phyloP scores from a whole-genome alignment of 2,329 filamentous ascomycete genomes.

The Claviceps pusilla region DNA sequence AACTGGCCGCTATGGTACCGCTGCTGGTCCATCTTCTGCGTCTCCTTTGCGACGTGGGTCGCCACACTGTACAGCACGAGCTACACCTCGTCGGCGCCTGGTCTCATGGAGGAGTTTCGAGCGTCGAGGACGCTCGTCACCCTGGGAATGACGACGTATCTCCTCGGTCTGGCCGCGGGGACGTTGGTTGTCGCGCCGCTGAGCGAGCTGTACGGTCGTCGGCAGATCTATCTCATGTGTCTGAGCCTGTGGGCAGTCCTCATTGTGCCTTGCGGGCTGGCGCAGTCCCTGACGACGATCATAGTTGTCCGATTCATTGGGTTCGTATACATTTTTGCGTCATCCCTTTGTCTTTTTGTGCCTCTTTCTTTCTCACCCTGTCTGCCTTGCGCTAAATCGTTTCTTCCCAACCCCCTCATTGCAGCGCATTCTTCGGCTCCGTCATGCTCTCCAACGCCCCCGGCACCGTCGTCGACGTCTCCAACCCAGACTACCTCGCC shows the following conservation, averaged over 20 bases:
- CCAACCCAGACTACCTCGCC: slow-evolving; percentile 63
- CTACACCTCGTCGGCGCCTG: slow-evolving; percentile 58
- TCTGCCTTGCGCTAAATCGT: background rate
- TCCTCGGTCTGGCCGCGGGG: slow-evolving; percentile 58
- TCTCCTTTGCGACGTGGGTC: slow-evolving; percentile 32
- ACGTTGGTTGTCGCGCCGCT: slow-evolving; percentile 60
- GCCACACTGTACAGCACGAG: slow-evolving; percentile 62
- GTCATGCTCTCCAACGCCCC: slow-evolving; percentile 75
- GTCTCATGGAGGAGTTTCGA: slow-evolving; percentile 53
- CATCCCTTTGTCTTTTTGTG: background rate
- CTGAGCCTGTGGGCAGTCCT: slow-evolving; percentile 50
- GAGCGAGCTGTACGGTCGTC: slow-evolving; percentile 53
- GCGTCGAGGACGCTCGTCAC: slow-evolving; percentile 47
- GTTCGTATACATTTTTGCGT: slow-evolving; percentile 19
- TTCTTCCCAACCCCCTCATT: background rate
- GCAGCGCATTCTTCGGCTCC: slow-evolving; percentile 39
- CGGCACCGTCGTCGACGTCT: slow-evolving; percentile 69
- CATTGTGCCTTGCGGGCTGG: slow-evolving; percentile 56
- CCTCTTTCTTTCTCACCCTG: background rate
- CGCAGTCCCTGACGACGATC: slow-evolving; percentile 50
- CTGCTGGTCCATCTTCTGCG: slow-evolving; percentile 27
- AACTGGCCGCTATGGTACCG: slow-evolving; percentile 47
- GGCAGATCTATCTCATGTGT: slow-evolving; percentile 53
- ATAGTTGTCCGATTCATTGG: slow-evolving; percentile 63
- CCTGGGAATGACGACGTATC: slow-evolving; percentile 63